A percentile compares a stretch with the other conserved stretches of the same genome.
Evolutionary conservation across 805 yeast genomes (phyloP).

Genomic region (Maudiozyma barnettii): DNA sequence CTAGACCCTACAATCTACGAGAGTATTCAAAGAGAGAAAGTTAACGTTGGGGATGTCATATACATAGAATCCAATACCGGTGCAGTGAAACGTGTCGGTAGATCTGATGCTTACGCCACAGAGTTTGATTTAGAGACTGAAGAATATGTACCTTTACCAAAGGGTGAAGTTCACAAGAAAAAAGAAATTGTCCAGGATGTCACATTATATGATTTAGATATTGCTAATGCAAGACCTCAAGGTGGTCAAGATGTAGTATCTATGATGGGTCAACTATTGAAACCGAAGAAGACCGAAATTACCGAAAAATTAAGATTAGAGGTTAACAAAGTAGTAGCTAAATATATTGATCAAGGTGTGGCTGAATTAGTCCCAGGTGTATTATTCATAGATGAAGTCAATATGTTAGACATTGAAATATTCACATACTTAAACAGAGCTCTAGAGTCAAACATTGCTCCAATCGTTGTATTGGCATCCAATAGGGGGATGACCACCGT

Average conservation of each 20-base stretch:
- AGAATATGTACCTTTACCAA: conserved; percentile 96
- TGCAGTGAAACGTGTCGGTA: conserved; percentile 91
- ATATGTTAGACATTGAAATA: conserved; percentile 95
- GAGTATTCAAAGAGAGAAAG: conserved; percentile 88
- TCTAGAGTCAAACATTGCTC: conserved; percentile 83
- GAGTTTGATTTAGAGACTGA: conserved; percentile 98
- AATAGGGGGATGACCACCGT: conserved; percentile 89
- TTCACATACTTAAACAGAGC: conserved; percentile 93
- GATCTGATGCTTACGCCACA: conserved; percentile 97
- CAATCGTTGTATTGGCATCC: conserved; percentile 91
- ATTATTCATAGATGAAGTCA: conserved; percentile 93
- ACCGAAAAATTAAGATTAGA: conserved; percentile 91
- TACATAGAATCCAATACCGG: conserved; percentile 97
- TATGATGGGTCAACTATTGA: conserved; percentile 93
- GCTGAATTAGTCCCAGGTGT: conserved; percentile 98
- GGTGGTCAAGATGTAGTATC: conserved; percentile 96
- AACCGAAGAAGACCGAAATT: conserved; percentile 93
- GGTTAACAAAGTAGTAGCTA: conserved; percentile 90
- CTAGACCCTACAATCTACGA: conserved; percentile 91
- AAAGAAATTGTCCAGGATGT: conserved; percentile 97
- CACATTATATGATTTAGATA: conserved; percentile 90
- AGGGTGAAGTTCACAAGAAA: conserved; percentile 97
- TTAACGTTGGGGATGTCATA: conserved; percentile 91
- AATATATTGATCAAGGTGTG: conserved; percentile 95
- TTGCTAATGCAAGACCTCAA: conserved; percentile 90